These are phyloP conservation scores for Phytophthora pluvialis DNA, from an alignment of 352 stramenopile species.

Conservation along the genomic window DNA sequence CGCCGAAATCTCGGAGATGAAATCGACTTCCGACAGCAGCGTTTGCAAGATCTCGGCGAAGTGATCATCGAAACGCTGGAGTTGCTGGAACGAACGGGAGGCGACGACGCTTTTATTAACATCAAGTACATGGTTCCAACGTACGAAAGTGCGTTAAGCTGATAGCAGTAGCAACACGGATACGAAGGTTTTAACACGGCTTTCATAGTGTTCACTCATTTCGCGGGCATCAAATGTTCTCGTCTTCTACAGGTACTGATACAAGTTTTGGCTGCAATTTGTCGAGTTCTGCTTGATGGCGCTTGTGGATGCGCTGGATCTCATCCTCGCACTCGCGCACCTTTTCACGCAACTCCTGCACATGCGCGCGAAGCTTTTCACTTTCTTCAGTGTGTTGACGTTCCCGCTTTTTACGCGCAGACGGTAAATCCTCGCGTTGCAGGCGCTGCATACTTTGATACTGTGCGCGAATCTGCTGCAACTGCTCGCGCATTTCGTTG, in stretches of 20 bases:
- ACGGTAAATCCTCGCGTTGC: slow-evolving; percentile 42
- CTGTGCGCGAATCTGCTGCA: slow-evolving; percentile 67
- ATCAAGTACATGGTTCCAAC: slow-evolving; percentile 98
- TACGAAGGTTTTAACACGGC: background rate
- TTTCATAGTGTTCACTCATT: slow-evolving; percentile 19
- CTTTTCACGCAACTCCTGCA: slow-evolving; percentile 71
- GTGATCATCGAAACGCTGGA: slow-evolving; percentile 91
- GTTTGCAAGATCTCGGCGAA: slow-evolving; percentile 80
- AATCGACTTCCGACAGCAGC: slow-evolving; percentile 92
- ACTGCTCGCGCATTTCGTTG: slow-evolving; percentile 72
- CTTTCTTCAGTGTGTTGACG: slow-evolving; percentile 54
- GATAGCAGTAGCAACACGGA: slow-evolving; percentile 7
- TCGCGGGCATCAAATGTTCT: slow-evolving; percentile 16
- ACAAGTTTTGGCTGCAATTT: slow-evolving; percentile 37
- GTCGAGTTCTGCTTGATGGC: slow-evolving; percentile 51
- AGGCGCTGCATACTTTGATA: slow-evolving; percentile 53
- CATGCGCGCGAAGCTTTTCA: slow-evolving; percentile 59
- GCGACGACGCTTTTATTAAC: slow-evolving; percentile 92
- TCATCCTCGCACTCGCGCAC: slow-evolving; percentile 84
- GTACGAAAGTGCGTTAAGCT: slow-evolving; percentile 76
- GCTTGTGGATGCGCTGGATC: slow-evolving; percentile 76
- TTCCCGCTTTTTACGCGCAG: slow-evolving; percentile 46
- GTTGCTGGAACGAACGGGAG: slow-evolving; percentile 83
- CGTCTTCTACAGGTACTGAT: slow-evolving; percentile 33
- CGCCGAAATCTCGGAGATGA: slow-evolving; percentile 90